A percentile compares a stretch with the other conserved stretches of the same genome.
phyloP scores from a whole-genome alignment of 116 monocot species.

The Phalaenopsis hybrid region DNA sequence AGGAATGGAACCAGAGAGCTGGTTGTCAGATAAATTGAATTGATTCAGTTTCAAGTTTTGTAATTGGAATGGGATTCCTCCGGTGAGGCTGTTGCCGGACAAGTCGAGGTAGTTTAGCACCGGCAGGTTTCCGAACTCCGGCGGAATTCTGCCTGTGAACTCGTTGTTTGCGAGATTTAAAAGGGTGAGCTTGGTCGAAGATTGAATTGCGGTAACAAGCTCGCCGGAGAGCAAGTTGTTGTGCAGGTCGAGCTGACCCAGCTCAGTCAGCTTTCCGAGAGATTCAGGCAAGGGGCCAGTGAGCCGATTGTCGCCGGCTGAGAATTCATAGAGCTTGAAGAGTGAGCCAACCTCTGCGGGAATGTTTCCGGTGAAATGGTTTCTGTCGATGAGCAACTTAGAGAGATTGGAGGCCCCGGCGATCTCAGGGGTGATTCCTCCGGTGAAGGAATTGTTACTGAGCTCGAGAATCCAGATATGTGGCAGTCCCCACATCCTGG shows the following conservation, averaged over 20 bases:
- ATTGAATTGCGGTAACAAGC: conserved; percentile 13
- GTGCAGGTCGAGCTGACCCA: conserved; percentile 33
- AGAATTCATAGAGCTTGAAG: conserved; percentile 24
- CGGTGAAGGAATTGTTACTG: conserved; percentile 28
- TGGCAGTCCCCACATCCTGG: conserved; percentile 40
- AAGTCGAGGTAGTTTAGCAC: conserved; percentile 46
- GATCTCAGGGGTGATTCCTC: conserved; percentile 26
- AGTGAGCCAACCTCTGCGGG: conserved; percentile 32
- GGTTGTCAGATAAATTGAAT: conserved; percentile 45
- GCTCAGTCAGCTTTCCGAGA: conserved; percentile 15
- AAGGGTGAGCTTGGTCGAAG: conserved; percentile 28
- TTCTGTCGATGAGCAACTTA: conserved; percentile 23
- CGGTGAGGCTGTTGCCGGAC: conserved; percentile 32
- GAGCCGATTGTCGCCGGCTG: conserved; percentile 31
- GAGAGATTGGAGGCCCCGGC: conserved; percentile 32
- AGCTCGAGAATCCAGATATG: conserved; percentile 39
- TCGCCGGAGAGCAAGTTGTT: conserved; percentile 45
- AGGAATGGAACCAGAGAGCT: conserved; percentile 31
- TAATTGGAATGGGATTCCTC: conserved; percentile 26
- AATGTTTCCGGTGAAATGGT: conserved; percentile 37
- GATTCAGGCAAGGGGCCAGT: conserved; percentile 28
- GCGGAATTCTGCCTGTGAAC: conserved; percentile 31
- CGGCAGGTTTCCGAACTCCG: conserved; percentile 25
- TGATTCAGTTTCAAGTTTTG: conserved; percentile 27
- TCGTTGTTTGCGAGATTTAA: conserved; percentile 44